Conservation (phyloP, 2,329 filamentous ascomycete species). For the Colletotrichum euphorbiae region DNA sequence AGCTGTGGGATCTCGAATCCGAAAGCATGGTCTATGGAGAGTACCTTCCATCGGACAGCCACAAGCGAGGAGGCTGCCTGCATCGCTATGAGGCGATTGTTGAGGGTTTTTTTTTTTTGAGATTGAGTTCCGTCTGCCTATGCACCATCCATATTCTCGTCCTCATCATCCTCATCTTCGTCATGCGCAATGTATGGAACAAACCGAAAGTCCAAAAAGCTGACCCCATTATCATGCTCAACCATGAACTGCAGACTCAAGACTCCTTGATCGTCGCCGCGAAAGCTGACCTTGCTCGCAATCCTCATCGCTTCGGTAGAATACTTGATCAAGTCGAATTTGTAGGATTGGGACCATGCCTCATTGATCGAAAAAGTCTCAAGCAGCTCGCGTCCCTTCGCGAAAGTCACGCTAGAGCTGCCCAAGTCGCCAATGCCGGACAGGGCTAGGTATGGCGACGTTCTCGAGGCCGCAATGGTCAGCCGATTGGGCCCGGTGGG, state of each 20-base stretch:
- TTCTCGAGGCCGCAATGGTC: conserved; percentile 73
- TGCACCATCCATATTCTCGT: neutral
- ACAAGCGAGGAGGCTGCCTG: too few species aligned
- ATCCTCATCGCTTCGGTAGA: conserved; percentile 93
- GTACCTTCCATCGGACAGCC: too few species aligned
- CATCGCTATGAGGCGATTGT: neutral
- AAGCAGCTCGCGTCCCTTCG: conserved; percentile 73
- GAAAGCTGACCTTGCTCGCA: conserved; percentile 90
- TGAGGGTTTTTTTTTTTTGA: too few species aligned
- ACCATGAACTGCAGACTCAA: conserved; percentile 97
- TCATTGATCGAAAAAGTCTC: conserved; percentile 78
- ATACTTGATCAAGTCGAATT: conserved; percentile 86
- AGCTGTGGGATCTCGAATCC: neutral
- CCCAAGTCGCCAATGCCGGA: conserved; percentile 72
- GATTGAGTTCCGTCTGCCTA: neutral
- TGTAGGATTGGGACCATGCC: conserved; percentile 78
- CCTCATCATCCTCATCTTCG: conserved; percentile 57
- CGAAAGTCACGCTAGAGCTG: conserved; percentile 74
- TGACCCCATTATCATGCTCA: conserved; percentile 79
- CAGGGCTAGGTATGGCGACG: conserved; percentile 79
- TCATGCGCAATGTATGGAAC: conserved; percentile 77
- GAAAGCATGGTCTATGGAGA: neutral
- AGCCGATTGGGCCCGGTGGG: conserved; percentile 79
- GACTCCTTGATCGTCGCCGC: conserved; percentile 89
- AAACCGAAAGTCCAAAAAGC: conserved; percentile 86